Evolutionary conservation across 805 yeast species (phyloP).

Genomic region (Myxozyma geophila): DNA sequence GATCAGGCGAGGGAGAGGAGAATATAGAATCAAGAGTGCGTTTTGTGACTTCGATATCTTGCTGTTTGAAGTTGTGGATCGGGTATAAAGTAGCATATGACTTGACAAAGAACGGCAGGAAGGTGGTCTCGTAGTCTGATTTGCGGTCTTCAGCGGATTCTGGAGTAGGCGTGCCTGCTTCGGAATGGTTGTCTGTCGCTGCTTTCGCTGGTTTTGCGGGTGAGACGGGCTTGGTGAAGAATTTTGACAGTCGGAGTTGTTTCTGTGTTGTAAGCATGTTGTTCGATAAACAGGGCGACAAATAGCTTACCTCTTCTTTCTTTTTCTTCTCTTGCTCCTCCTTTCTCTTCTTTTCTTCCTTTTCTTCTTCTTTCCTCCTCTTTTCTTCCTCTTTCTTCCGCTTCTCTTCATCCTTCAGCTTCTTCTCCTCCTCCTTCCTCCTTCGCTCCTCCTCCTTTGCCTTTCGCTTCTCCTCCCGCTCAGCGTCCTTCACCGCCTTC

Average conservation of each 20-base stretch:
- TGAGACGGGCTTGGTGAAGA: conserved; percentile 21
- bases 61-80: conserved; percentile 16
- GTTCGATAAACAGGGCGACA: no score
- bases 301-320: conserved; percentile 21
- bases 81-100: conserved; percentile 37
- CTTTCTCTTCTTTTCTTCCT: conserved; percentile 28
- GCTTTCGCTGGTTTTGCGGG: conserved; percentile 8
- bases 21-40: conserved; percentile 15
- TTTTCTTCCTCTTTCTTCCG: conserved; percentile 24
- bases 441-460: conserved; percentile 35
- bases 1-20: background rate
- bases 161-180: conserved; percentile 1
- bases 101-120: conserved; percentile 45
- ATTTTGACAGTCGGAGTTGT: conserved; percentile 32
- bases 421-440: conserved; percentile 29
- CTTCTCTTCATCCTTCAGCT: conserved; percentile 15
- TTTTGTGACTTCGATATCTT: conserved; percentile 1
- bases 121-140: conserved; percentile 40
- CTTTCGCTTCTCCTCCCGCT: conserved; percentile 34
- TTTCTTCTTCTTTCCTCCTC: conserved; percentile 26
- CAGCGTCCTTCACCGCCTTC: conserved; percentile 31
- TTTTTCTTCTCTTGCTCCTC: conserved; percentile 27
- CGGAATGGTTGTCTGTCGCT: background rate
- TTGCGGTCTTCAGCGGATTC: conserved; percentile 5
- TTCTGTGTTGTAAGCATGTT: conserved; percentile 3